phyloP scores from a whole-genome alignment of 306 rosid species.

The Psophocarpus tetragonolobus region DNA sequence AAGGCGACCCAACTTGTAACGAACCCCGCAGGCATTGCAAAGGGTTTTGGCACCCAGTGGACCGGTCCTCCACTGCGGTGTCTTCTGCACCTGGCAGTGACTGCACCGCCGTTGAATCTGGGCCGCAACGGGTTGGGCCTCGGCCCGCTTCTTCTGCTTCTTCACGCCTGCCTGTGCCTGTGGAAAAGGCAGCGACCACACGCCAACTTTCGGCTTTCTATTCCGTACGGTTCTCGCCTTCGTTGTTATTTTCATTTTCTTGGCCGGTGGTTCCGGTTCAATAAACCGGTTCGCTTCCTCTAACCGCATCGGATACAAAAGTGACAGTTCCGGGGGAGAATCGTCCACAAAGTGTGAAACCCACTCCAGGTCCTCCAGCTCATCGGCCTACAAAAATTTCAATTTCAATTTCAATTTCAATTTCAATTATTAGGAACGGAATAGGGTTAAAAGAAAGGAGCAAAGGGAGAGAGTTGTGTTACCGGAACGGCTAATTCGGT shows the following conservation, averaged over 20 bases:
- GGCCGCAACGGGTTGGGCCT: slow-evolving; percentile 41
- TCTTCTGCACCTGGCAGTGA: slow-evolving; percentile 86
- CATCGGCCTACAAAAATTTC: slow-evolving; percentile 59
- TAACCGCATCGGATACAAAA: slow-evolving; percentile 44
- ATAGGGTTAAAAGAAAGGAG: not conserved
- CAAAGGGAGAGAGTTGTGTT: not conserved
- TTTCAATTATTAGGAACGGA: not conserved
- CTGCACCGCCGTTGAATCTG: slow-evolving; percentile 77
- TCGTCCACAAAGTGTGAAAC: slow-evolving; percentile 94
- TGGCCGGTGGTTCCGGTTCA: slow-evolving; percentile 43
- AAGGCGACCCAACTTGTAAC: slow-evolving; percentile 89
- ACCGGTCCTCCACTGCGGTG: slow-evolving; percentile 98
- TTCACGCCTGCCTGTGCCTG: slow-evolving; percentile 62
- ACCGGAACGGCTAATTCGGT: slow-evolving; percentile 79
- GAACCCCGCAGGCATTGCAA: slow-evolving; percentile 96
- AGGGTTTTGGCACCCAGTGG: slow-evolving; percentile 85
- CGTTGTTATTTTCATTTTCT: slow-evolving; percentile 44
- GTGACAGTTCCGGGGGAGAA: slow-evolving; percentile 55
- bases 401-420: too few species aligned
- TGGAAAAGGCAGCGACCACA: slow-evolving; percentile 36
- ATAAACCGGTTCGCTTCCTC: slow-evolving; percentile 20
- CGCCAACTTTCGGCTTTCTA: slow-evolving; percentile 34
- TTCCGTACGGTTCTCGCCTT: slow-evolving; percentile 54
- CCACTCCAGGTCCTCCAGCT: slow-evolving; percentile 84
- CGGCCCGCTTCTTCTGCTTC: slow-evolving; percentile 61